Percentiles rank a stretch among this genome's conserved stretches.
Evolutionary conservation across 306 rosid genomes (phyloP).

Genomic region (Cicer pinnatifidum): DNA sequence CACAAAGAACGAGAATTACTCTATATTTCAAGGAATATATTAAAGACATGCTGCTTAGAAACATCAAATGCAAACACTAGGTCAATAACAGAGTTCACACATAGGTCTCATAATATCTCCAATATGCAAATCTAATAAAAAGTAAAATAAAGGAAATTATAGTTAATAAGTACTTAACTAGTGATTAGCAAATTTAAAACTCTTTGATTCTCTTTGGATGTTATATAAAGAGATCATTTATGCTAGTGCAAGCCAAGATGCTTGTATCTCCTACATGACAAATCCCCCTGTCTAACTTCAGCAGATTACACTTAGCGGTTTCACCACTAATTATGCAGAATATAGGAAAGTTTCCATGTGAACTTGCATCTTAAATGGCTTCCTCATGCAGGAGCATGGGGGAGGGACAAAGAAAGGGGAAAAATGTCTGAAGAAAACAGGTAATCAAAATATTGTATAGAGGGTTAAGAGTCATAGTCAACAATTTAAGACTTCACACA

Average conservation of each 20-base stretch:
- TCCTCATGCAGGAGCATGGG: constrained; percentile 8
- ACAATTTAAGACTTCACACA: constrained; percentile 9
- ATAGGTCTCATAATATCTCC: constrained; percentile 16
- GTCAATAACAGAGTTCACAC: constrained; percentile 38
- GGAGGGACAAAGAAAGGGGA: background rate
- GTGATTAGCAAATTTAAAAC: constrained; percentile 28
- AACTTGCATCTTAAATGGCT: constrained; percentile 36
- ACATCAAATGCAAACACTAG: constrained; percentile 38
- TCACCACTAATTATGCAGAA: constrained; percentile 5
- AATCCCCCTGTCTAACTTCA: constrained; percentile 1
- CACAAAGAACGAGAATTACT: constrained; percentile 39
- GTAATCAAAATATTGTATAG: constrained; percentile 17
- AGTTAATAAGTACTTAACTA: background rate
- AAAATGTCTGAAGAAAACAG: background rate
- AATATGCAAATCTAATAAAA: constrained; percentile 21
- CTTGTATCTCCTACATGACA: background rate
- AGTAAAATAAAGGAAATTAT: background rate
- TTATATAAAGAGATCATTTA: constrained; percentile 15
- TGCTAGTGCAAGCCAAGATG: constrained; percentile 21
- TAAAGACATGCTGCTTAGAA: constrained; percentile 30
- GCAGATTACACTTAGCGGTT: constrained; percentile 15
- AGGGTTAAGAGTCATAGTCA: constrained; percentile 31
- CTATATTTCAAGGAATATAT: constrained; percentile 35
- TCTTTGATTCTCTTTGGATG: constrained; percentile 3
- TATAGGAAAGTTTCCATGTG: constrained; percentile 4